These are phyloP conservation scores for Dendrocalamus latiflorus DNA, from an alignment of 202 grass and related monocot species.

Conservation along the genomic window DNA sequence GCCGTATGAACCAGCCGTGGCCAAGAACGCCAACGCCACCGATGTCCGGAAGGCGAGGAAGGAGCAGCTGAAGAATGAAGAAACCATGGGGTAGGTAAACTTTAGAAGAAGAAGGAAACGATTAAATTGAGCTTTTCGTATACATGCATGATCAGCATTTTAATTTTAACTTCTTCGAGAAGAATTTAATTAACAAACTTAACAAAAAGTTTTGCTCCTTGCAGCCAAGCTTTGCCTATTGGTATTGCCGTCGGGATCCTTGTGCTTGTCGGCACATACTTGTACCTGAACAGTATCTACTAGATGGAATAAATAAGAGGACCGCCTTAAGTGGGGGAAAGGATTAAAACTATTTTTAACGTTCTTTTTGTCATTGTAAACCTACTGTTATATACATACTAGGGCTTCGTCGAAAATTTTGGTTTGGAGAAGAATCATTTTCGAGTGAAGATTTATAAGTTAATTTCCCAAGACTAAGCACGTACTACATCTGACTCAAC, in stretches of 20 bases:
- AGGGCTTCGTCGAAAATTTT: background rate
- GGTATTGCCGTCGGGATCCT: slow-evolving; percentile 49
- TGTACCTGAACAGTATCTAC: slow-evolving; percentile 77
- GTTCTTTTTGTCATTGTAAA: background rate
- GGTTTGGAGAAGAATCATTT: background rate
- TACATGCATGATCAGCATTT: background rate
- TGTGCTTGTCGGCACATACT: slow-evolving; percentile 56
- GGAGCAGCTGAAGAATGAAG: slow-evolving; percentile 73
- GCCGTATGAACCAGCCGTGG: slow-evolving; percentile 55
- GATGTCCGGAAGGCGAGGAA: slow-evolving; percentile 73
- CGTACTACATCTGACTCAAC: background rate
- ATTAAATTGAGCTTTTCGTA: background rate
- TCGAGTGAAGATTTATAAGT: background rate
- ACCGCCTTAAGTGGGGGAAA: background rate
- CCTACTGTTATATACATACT: background rate
- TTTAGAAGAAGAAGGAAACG: background rate
- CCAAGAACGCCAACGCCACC: slow-evolving; percentile 55
- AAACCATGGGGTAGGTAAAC: slow-evolving; percentile 47
- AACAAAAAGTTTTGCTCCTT: background rate
- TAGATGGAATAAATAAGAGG: background rate
- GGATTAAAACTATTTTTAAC: background rate
- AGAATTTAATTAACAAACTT: background rate
- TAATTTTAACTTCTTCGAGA: background rate
- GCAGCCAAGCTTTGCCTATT: slow-evolving; percentile 68
- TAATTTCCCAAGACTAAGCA: background rate